Evolutionary conservation across 208 protist genomes (phyloP).

Genomic region (Trypanosoma scelopori): DNA sequence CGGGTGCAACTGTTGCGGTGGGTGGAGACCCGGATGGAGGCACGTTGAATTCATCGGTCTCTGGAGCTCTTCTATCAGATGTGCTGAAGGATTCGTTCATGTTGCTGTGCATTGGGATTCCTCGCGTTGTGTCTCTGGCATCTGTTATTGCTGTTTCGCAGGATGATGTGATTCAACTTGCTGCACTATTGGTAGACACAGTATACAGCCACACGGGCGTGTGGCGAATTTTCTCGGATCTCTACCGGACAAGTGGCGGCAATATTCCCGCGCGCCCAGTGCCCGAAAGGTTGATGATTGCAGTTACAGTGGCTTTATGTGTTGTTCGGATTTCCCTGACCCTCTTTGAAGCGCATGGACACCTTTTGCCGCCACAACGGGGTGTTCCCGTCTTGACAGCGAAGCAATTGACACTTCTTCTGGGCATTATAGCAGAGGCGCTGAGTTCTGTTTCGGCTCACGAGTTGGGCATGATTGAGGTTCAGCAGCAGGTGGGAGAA

Average conservation of each 20-base stretch:
- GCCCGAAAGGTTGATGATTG: slow-evolving; percentile 4
- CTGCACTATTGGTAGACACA: slow-evolving; percentile 14
- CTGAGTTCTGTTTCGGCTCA: slow-evolving; percentile 14
- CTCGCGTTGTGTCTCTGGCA: slow-evolving; percentile 18
- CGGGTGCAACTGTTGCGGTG: not conserved
- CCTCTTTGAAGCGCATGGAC: not conserved
- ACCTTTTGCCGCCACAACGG: slow-evolving; percentile 1
- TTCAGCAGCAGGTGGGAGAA: not conserved
- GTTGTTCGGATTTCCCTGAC: slow-evolving; percentile 13
- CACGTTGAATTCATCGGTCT: not conserved
- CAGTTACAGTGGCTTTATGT: slow-evolving; percentile 6
- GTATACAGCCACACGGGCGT: slow-evolving; percentile 18
- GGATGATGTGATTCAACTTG: slow-evolving; percentile 18
- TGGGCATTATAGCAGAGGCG: slow-evolving; percentile 20
- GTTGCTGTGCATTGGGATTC: slow-evolving; percentile 19
- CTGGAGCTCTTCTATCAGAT: slow-evolving; percentile 9
- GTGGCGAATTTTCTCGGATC: slow-evolving; percentile 21
- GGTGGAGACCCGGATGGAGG: not conserved
- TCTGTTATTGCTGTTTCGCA: slow-evolving; percentile 14
- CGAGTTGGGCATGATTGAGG: not conserved
- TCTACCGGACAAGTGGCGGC: slow-evolving; percentile 1
- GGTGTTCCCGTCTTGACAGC: slow-evolving; percentile 6
- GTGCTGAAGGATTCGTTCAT: slow-evolving; percentile 18
- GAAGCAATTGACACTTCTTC: slow-evolving; percentile 29
- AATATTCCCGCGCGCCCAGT: not conserved